Conservation (phyloP, 345 rosid species). For the Stellera chamaejasme region DNA sequence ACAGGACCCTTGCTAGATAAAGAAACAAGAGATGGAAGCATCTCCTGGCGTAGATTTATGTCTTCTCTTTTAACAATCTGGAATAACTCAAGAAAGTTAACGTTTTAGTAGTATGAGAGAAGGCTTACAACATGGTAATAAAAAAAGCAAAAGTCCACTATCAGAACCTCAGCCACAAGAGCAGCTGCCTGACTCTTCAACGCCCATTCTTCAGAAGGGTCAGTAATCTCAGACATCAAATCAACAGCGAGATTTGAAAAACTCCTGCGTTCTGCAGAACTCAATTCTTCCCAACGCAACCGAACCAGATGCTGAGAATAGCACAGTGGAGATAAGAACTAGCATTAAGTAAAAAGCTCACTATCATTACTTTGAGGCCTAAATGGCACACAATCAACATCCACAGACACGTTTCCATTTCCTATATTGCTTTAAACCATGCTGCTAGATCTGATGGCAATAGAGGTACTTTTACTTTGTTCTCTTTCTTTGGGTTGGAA, state of each 20-base stretch:
- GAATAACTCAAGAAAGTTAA: conserved; percentile 13
- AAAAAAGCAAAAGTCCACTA: conserved; percentile 8
- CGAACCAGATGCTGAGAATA: conserved; percentile 79
- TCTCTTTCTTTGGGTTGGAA: too few relatives aligned
- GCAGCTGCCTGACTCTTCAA: conserved; percentile 94
- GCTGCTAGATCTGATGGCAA: too few relatives aligned
- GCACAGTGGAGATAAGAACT: not conserved
- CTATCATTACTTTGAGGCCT: too few relatives aligned
- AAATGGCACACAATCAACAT: too few relatives aligned
- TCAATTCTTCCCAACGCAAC: conserved; percentile 87
- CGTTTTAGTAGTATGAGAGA: not conserved
- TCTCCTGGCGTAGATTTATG: conserved; percentile 69
- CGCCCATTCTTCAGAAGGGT: conserved; percentile 78
- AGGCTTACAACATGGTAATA: not conserved
- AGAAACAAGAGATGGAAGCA: conserved; percentile 67
- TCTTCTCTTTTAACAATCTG: conserved; percentile 95
- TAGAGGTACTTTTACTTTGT: too few relatives aligned
- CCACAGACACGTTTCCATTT: too few relatives aligned
- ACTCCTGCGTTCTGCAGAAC: conserved; percentile 58
- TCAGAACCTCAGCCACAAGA: conserved; percentile 85
- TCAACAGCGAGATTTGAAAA: conserved; percentile 78
- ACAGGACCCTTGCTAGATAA: conserved; percentile 71
- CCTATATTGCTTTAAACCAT: too few relatives aligned
- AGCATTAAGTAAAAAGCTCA: too few relatives aligned
- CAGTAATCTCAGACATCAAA: conserved; percentile 72